phyloP scores from a whole-genome alignment of 2,329 filamentous ascomycete genomes.

The Pyrenochaeta sp. region DNA sequence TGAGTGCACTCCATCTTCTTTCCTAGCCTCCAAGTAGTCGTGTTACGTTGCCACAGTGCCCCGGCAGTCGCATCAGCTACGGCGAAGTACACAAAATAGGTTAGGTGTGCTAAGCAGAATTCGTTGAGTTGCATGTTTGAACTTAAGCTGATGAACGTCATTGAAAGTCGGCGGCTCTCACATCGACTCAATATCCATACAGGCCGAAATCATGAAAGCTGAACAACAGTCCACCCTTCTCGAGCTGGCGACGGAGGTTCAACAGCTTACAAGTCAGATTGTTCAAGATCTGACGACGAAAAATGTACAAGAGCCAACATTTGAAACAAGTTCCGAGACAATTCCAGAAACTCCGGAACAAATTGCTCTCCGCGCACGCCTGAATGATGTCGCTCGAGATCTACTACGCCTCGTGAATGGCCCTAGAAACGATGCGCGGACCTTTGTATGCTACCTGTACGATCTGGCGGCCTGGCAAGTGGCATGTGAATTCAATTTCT shows the following conservation, averaged over 20 bases:
- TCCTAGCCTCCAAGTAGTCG: too few species aligned
- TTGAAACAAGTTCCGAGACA: conserved; percentile 11
- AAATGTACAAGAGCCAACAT: conserved; percentile 19
- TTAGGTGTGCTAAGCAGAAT: background rate
- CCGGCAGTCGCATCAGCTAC: background rate
- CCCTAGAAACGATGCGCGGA: conserved; percentile 18
- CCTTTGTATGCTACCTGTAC: conserved; percentile 21
- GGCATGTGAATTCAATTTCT: conserved; percentile 27
- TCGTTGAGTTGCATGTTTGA: background rate
- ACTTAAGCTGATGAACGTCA: background rate
- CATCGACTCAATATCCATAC: background rate
- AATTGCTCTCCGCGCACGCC: conserved; percentile 15
- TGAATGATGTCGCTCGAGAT: conserved; percentile 25
- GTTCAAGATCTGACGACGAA: conserved; percentile 14
- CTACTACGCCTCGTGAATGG: conserved; percentile 34
- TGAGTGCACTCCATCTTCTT: background rate
- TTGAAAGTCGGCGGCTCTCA: background rate
- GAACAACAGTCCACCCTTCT: conserved; percentile 17
- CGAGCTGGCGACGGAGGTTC: conserved; percentile 17
- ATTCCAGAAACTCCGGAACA: conserved; percentile 17
- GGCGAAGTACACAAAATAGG: background rate
- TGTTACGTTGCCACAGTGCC: background rate
- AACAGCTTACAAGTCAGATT: conserved; percentile 17
- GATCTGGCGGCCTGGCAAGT: conserved; percentile 32
- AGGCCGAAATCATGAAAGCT: conserved; percentile 6